Percentiles rank a stretch among this genome's conserved stretches.
Evolutionary conservation across 2,329 filamentous ascomycete genomes (phyloP).

Genomic region (Cadophora luteo-olivacea): DNA sequence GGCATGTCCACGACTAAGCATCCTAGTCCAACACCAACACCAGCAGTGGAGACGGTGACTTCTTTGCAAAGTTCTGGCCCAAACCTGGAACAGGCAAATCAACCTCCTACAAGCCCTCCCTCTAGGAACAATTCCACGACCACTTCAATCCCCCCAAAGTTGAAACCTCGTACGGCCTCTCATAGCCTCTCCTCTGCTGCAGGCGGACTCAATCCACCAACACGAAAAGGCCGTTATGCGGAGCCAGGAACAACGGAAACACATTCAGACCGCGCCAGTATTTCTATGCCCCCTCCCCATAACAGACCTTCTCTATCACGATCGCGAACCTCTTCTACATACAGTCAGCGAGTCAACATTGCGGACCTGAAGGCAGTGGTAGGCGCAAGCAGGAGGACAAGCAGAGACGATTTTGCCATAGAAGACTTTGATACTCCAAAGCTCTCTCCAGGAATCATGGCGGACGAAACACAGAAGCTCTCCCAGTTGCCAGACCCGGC

Average conservation of each 20-base stretch:
- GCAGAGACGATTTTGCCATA: conserved; percentile 51
- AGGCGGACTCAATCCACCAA: conserved; percentile 44
- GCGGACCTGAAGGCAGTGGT: conserved; percentile 50
- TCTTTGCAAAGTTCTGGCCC: conserved; percentile 12
- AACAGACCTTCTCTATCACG: conserved; percentile 49
- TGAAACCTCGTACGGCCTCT: conserved; percentile 35
- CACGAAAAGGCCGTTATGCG: conserved; percentile 61
- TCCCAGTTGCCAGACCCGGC: conserved; percentile 55
- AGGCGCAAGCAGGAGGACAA: conserved; percentile 38
- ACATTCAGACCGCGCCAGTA: conserved; percentile 64
- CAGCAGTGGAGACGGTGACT: conserved; percentile 6
- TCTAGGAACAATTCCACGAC: neutral
- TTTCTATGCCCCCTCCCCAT: conserved; percentile 68
- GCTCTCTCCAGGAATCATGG: conserved; percentile 47
- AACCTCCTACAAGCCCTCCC: conserved; percentile 8
- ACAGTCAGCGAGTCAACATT: conserved; percentile 47
- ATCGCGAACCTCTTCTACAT: conserved; percentile 42
- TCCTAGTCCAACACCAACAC: conserved; percentile 30
- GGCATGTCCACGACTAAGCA: conserved; percentile 31
- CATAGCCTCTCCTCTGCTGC: conserved; percentile 56
- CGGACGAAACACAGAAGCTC: conserved; percentile 37
- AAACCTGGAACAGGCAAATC: conserved; percentile 4
- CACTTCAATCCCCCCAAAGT: conserved; percentile 7
- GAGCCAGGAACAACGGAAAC: conserved; percentile 65
- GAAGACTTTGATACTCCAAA: conserved; percentile 58